Conservation (phyloP, 2,329 filamentous ascomycete genomes). For the Paraconiothyrium sp. region DNA sequence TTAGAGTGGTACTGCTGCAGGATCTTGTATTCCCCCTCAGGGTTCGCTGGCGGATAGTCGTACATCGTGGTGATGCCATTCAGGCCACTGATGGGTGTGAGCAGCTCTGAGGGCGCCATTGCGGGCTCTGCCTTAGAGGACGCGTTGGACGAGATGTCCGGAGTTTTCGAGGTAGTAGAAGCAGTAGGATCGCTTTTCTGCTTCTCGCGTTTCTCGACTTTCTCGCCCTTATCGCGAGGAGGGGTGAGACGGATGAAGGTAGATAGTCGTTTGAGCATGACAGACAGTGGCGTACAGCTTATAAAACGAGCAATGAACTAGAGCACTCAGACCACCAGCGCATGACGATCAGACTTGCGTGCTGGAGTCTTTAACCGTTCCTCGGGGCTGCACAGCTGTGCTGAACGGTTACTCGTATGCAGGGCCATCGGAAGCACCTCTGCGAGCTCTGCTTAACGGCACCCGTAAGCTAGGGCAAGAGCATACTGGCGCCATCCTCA, state of each 20-base stretch:
- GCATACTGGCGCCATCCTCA: background rate
- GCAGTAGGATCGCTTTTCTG: conserved; percentile 3
- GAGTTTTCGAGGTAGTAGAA: background rate
- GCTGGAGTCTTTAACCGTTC: conserved; percentile 43
- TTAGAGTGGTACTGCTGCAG: conserved; percentile 47
- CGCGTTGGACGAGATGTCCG: background rate
- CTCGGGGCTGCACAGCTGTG: conserved; percentile 23
- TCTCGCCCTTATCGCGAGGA: conserved; percentile 7
- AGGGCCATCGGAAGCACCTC: conserved; percentile 19
- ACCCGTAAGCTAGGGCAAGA: conserved; percentile 19
- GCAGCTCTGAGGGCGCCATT: conserved; percentile 45
- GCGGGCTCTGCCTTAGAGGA: background rate
- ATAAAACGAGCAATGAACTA: conserved; percentile 16
- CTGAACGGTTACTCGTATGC: conserved; percentile 8
- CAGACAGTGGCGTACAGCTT: conserved; percentile 16
- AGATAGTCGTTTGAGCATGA: conserved; percentile 17
- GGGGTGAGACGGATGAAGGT: conserved; percentile 7
- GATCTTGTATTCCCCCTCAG: conserved; percentile 42
- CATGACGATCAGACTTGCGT: conserved; percentile 25
- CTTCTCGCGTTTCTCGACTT: conserved; percentile 6
- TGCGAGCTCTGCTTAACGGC: conserved; percentile 30
- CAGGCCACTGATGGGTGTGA: conserved; percentile 36
- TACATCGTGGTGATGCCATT: conserved; percentile 38
- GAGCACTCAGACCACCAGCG: conserved; percentile 27
- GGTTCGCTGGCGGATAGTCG: conserved; percentile 42